phyloP scores from a whole-genome alignment of 225 moss, liverwort and hornwort species.

The Bryoerythrophyllum caledonicum region DNA sequence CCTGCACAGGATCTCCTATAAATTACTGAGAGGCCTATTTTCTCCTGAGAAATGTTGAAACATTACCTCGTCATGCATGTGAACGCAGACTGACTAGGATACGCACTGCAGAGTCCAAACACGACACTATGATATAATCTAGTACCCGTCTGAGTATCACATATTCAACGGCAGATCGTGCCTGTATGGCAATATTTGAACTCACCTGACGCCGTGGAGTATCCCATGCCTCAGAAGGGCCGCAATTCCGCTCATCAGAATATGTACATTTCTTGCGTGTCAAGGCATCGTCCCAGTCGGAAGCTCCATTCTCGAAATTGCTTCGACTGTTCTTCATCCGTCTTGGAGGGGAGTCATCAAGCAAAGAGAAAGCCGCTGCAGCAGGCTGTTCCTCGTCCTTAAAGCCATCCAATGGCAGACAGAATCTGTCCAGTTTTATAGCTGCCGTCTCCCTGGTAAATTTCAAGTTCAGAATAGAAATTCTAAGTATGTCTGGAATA shows the following conservation, averaged over 20 bases:
- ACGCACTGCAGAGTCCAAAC: constrained; percentile 19
- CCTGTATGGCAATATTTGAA: too few species aligned
- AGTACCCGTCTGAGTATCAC: too few species aligned
- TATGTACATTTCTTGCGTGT: not conserved
- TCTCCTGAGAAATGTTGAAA: constrained; percentile 6
- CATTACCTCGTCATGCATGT: not conserved
- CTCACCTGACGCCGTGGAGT: constrained; percentile 24
- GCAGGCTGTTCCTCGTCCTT: constrained; percentile 19
- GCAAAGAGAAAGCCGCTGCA: constrained; percentile 16
- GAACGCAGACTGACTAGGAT: constrained; percentile 2
- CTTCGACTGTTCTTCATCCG: constrained; percentile 17
- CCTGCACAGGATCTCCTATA: too few species aligned
- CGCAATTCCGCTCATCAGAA: constrained; percentile 29
- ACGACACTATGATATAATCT: too few species aligned
- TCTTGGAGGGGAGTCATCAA: constrained; percentile 30
- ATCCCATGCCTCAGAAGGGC: constrained; percentile 28
- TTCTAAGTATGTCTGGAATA: constrained; percentile 18
- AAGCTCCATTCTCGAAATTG: constrained; percentile 24
- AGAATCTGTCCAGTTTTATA: constrained; percentile 19
- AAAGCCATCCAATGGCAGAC: constrained; percentile 16
- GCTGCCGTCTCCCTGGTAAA: constrained; percentile 2
- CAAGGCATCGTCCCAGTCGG: constrained; percentile 21
- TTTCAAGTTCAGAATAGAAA: constrained; percentile 16
- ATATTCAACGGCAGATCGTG: too few species aligned
- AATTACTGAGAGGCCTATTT: not conserved